A percentile compares a stretch with the other conserved stretches of the same genome.
Evolutionary conservation across 768 basidiomycete genomes (phyloP).

Genomic region (Boletus patriciae): DNA sequence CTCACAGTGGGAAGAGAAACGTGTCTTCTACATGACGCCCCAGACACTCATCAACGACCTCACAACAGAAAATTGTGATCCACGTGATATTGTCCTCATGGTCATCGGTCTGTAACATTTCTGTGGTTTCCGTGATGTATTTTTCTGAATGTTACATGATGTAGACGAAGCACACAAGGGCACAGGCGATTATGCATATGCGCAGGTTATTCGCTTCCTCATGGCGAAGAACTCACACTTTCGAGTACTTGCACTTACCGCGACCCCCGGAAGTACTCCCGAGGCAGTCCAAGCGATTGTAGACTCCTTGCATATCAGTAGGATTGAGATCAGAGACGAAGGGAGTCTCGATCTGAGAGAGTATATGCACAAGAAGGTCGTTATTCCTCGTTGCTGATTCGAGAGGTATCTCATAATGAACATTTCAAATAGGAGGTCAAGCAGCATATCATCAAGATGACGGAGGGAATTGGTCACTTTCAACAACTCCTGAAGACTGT

Average conservation of each 20-base stretch:
- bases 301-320: slow-evolving; percentile 92
- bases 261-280: slow-evolving; percentile 85
- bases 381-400: slow-evolving; percentile 10
- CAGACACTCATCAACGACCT: slow-evolving; percentile 94
- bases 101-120: slow-evolving; percentile 67
- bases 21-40: slow-evolving; percentile 94
- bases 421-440: slow-evolving; percentile 55
- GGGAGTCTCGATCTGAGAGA: slow-evolving; percentile 80
- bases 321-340: slow-evolving; percentile 93
- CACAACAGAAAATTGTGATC: slow-evolving; percentile 67
- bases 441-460: slow-evolving; percentile 77
- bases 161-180: slow-evolving; percentile 95
- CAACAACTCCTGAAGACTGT: slow-evolving; percentile 65
- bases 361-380: slow-evolving; percentile 87
- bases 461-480: slow-evolving; percentile 60
- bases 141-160: slow-evolving; percentile 2
- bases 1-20: slow-evolving; percentile 72
- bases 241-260: slow-evolving; percentile 89
- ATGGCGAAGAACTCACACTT: slow-evolving; percentile 96
- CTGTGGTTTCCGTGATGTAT: background rate
- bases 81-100: slow-evolving; percentile 76
- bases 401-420: background rate
- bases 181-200: slow-evolving; percentile 91
- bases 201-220: slow-evolving; percentile 81
- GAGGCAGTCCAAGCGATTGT: slow-evolving; percentile 89